A percentile compares a stretch with the other conserved stretches of the same genome.
These are phyloP conservation scores for Termitomyces sp. DNA, from an alignment of 768 basidiomycete genomes.

Conservation along the genomic window DNA sequence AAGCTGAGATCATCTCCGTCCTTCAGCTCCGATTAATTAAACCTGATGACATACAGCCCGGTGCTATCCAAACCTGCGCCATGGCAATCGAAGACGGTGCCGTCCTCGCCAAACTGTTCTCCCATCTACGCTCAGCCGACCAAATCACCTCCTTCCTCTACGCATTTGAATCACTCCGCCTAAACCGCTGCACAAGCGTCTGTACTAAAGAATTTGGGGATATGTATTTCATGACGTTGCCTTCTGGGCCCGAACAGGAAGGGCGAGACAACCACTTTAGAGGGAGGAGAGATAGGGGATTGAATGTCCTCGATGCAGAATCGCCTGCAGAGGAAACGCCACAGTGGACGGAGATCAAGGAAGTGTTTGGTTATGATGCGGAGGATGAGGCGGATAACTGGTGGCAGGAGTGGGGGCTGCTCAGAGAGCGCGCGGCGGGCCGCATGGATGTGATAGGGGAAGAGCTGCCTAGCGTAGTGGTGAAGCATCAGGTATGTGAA, in stretches of 20 bases:
- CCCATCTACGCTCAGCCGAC: conserved; percentile 40
- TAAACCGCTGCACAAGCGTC: conserved; percentile 38
- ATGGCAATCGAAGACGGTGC: conserved; percentile 61
- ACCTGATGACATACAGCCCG: conserved; percentile 29
- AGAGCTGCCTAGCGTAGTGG: conserved; percentile 1
- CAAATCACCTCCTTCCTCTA: conserved; percentile 47
- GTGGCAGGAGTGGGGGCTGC: conserved; percentile 52
- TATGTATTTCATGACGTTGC: conserved; percentile 40
- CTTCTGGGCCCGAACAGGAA: conserved; percentile 34
- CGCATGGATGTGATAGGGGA: neutral
- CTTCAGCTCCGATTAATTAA: neutral
- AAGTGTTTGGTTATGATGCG: conserved; percentile 48
- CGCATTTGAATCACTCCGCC: conserved; percentile 53
- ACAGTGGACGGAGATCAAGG: conserved; percentile 44
- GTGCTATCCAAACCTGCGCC: conserved; percentile 41
- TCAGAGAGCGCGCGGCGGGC: conserved; percentile 34
- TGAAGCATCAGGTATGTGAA: conserved; percentile 9
- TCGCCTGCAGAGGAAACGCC: conserved; percentile 33
- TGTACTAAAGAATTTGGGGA: conserved; percentile 38
- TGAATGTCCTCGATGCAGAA: conserved; percentile 20
- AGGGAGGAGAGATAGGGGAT: conserved; percentile 22
- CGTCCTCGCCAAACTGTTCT: conserved; percentile 55
- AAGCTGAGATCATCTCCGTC: conserved; percentile 10
- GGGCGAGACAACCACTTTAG: conserved; percentile 38
- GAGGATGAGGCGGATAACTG: conserved; percentile 58